A percentile compares a stretch with the other conserved stretches of the same genome.
Conservation (phyloP, 352 stramenopile species). For the Halophytophthora polymorphica region DNA sequence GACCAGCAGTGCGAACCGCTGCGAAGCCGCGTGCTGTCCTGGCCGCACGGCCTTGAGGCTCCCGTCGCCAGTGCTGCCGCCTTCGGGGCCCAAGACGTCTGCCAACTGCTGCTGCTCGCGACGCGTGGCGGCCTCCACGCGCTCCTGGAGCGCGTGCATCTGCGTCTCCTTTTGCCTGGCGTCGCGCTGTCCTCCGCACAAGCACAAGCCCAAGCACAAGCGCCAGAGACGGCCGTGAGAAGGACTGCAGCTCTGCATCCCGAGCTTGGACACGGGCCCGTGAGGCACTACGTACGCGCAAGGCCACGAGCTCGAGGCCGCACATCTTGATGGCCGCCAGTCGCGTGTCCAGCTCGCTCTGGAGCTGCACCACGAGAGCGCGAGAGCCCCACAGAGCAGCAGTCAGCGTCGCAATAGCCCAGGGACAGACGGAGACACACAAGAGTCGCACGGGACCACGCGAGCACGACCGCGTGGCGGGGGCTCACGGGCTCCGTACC, state of each 20-base stretch:
- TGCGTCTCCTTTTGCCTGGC: constrained; percentile 44
- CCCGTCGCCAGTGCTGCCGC: constrained; percentile 10
- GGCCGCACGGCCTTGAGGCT: constrained; percentile 2
- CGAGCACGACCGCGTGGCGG: neutral
- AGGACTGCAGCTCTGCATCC: neutral
- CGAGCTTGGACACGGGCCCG: neutral
- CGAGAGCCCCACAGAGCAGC: neutral
- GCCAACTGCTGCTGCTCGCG: constrained; percentile 40
- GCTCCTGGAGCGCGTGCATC: constrained; percentile 31
- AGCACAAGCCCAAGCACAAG: too few relatives aligned
- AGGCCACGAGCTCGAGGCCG: constrained; percentile 53
- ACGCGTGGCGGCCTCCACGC: constrained; percentile 26
- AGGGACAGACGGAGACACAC: too few relatives aligned
- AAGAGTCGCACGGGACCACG: too few relatives aligned
- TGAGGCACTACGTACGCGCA: constrained; percentile 30
- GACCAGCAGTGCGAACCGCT: constrained; percentile 54
- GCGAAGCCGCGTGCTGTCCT: constrained; percentile 25
- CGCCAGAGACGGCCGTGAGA: neutral
- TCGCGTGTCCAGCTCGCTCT: constrained; percentile 52
- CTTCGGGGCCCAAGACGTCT: constrained; percentile 23
- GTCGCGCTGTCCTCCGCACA: constrained; percentile 30
- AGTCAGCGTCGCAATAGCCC: too few relatives aligned
- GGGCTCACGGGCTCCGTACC: constrained; percentile 26
- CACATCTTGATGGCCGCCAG: constrained; percentile 57
- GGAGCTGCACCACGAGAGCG: constrained; percentile 38